phyloP scores from a whole-genome alignment of 805 yeast species.

The Geotrichum ghanense region DNA sequence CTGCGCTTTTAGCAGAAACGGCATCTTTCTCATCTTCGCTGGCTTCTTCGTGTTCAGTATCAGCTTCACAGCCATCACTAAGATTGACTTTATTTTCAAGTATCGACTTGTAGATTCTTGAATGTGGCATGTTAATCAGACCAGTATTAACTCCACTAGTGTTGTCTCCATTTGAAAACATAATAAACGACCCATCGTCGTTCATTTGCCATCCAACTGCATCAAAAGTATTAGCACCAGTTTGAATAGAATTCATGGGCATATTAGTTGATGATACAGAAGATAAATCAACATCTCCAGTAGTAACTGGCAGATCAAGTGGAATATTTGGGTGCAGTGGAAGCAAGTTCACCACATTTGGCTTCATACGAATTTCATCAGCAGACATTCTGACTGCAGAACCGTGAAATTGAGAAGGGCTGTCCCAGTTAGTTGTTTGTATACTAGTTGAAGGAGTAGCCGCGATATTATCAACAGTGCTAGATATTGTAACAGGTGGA shows the following conservation, averaged over 20 bases:
- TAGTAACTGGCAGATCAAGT: neutral
- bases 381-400: neutral
- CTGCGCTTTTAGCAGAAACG: no score
- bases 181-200: neutral
- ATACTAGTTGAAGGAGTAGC: no score
- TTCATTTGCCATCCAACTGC: neutral
- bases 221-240: neutral
- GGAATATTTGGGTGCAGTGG: neutral
- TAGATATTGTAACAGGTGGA: no score
- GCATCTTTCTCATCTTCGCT: neutral
- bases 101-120: neutral
- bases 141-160: neutral
- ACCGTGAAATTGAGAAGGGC: no score
- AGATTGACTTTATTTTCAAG: neutral
- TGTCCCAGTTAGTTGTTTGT: no score
- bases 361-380: constrained; percentile 1
- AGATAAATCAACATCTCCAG: neutral
- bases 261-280: neutral
- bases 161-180: neutral
- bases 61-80: neutral
- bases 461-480: no score
- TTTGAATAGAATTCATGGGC: neutral
- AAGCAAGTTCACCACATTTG: neutral
- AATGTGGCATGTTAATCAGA: neutral
- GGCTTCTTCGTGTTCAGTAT: neutral